Evolutionary conservation across 169 alveolate genomes (phyloP).

Genomic region (Plasmodium relictum): DNA sequence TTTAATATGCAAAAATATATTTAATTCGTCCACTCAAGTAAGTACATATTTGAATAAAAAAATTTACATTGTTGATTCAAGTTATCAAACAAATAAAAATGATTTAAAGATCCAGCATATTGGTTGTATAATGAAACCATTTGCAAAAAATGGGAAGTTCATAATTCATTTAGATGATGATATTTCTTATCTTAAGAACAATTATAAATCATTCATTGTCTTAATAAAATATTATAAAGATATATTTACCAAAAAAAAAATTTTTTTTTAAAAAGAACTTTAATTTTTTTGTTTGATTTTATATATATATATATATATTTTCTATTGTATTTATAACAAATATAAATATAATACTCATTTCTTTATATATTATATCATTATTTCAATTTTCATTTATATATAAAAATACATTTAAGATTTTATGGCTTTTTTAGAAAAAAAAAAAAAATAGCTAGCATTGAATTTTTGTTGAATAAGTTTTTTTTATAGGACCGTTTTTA

Average conservation of each 20-base stretch:
- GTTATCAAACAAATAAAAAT: conserved; percentile 3
- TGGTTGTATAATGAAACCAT: conserved; percentile 38
- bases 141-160: conserved; percentile 68
- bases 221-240: conserved; percentile 52
- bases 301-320: background rate
- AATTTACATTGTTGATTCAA: conserved; percentile 17
- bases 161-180: conserved; percentile 55
- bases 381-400: background rate
- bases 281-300: background rate
- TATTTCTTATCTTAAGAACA: conserved; percentile 21
- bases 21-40: conserved; percentile 30
- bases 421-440: background rate
- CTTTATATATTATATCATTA: too few relatives aligned
- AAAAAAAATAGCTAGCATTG: conserved; percentile 10
- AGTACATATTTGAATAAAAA: conserved; percentile 16
- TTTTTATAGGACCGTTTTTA: conserved; percentile 10
- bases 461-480: conserved; percentile 11
- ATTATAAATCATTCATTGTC: conserved; percentile 17
- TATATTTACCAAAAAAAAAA: conserved; percentile 39
- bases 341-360: too few relatives aligned
- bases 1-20: conserved; percentile 33
- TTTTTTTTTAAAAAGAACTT: conserved; percentile 5
- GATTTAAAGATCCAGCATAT: conserved; percentile 1
- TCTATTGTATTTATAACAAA: background rate
- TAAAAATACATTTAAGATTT: background rate